phyloP scores from a whole-genome alignment of 2,329 filamentous ascomycete genomes.

The Albifimbria verrucaria region DNA sequence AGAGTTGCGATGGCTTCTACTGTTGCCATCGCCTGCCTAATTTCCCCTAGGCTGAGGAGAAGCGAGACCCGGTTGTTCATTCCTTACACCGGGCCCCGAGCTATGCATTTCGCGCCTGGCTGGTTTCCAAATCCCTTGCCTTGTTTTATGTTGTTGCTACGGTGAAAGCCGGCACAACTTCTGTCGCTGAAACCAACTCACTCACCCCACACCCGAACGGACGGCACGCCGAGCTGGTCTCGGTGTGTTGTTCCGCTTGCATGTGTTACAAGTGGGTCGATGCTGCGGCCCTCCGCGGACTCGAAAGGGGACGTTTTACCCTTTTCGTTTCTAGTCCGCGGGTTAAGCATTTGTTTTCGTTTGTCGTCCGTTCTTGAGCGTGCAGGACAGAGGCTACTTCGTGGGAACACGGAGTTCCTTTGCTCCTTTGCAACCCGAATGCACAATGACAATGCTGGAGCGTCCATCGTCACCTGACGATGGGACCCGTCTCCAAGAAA shows the following conservation, averaged over 20 bases:
- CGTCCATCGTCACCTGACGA: neutral
- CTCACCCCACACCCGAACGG: slow-evolving; percentile 20
- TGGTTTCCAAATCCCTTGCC: slow-evolving; percentile 13
- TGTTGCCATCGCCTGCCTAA: too few species aligned
- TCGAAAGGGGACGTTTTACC: neutral
- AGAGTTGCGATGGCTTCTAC: neutral
- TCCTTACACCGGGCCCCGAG: slow-evolving; percentile 25
- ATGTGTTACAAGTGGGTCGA: slow-evolving; percentile 44
- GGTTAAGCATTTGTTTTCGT: slow-evolving; percentile 21
- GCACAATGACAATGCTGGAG: neutral
- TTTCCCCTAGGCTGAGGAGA: slow-evolving; percentile 14
- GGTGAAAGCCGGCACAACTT: neutral
- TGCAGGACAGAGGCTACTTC: neutral
- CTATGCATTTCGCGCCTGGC: slow-evolving; percentile 22
- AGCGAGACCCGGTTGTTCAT: slow-evolving; percentile 31
- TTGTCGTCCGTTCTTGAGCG: slow-evolving; percentile 26
- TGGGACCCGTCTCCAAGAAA: neutral
- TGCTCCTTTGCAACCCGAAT: neutral
- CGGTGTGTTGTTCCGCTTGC: slow-evolving; percentile 23
- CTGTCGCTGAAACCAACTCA: neutral
- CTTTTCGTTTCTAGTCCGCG: slow-evolving; percentile 7
- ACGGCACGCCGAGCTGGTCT: slow-evolving; percentile 44
- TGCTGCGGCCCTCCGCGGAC: slow-evolving; percentile 41
- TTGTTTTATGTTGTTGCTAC: slow-evolving; percentile 12
- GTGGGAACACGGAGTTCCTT: neutral